Evolutionary conservation across 345 rosid species (phyloP), one percentile per base, ranked within the genome.

Genomic region (Heritiera littoralis): DNA sequence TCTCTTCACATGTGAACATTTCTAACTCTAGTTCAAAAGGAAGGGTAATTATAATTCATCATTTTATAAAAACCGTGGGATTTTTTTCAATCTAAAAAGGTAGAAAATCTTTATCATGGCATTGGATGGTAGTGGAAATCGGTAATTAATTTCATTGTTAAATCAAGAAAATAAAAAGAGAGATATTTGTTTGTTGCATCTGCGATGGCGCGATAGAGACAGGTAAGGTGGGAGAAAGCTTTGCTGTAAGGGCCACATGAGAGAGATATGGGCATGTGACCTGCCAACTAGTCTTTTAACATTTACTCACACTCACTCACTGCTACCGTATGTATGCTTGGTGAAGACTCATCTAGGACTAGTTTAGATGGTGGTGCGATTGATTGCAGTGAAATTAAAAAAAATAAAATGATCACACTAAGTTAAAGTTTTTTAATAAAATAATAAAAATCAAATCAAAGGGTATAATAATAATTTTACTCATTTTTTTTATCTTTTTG

Each of bases 151-250:
- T 64, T 13, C 4, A 32, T 64, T 32, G 66, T 32, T 12, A 12
- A 30, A 63, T 12, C 1, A 28, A 63, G 41, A 15, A 15, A 66
- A 15, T 15, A 17, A 18, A 5, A 8, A 40, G 30, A 41, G 13
- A 66, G 13, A 66, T 41, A 9, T 66, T 41, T 41, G 49, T 66
- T 66, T 18, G 71, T 66, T 66, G 71, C 13, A 40, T 66, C 71
- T 14, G 17, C 49, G 10, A 18, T 18, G 45, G 45, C 7, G 1
- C 1, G n/a, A n/a, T 40, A 41, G 30, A 18, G 65, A 60, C 14
- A 23, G 35, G 10, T 60, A 60, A 61, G 66, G 66, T 61, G 66
- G 15, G 66, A 61, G 40, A 60, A 60, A 15, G 2, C 5, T 61
- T 61, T 12, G 40, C 15, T 30, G 66, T 4, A 30, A 61, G 66